Conservation (phyloP, 1,284 basidiomycete species). For the Ceratobasidium sp. region DNA sequence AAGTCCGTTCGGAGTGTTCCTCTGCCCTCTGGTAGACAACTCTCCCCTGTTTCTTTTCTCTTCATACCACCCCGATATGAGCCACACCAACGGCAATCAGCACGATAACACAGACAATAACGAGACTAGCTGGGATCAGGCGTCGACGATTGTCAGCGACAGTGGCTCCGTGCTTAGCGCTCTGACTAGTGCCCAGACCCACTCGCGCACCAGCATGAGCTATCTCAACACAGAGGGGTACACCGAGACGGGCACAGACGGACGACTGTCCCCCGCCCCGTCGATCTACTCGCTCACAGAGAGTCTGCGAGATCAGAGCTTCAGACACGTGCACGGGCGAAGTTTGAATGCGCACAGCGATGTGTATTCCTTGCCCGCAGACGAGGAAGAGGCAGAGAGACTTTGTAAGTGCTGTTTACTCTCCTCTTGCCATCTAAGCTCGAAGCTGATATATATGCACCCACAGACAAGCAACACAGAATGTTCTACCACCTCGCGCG, state of each 20-base stretch:
- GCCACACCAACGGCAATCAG: not conserved
- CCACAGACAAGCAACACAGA: constrained; percentile 72
- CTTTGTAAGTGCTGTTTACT: constrained; percentile 66
- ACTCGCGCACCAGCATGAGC: not conserved
- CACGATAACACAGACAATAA: not conserved
- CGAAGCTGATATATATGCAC: constrained; percentile 23
- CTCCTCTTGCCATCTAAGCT: constrained; percentile 19
- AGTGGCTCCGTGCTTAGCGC: too few relatives aligned
- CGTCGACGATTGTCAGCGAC: not conserved
- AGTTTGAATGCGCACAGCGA: constrained; percentile 81
- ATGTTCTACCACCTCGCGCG: constrained; percentile 73
- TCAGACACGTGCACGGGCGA: constrained; percentile 75
- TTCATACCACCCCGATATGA: not conserved
- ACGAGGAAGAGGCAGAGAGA: constrained; percentile 77
- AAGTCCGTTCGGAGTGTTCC: too few relatives aligned
- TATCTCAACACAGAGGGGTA: not conserved
- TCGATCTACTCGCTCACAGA: constrained; percentile 37
- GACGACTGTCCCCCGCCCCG: constrained; percentile 28
- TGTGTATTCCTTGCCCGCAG: constrained; percentile 79
- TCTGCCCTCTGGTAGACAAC: too few relatives aligned
- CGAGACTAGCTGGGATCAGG: not conserved
- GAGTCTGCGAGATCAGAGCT: constrained; percentile 64
- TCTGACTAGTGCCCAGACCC: not conserved
- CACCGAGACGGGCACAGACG: constrained; percentile 34
- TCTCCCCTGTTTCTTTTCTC: not conserved